Evolutionary conservation across 2,329 filamentous ascomycete species (phyloP).

Genomic region (Amylocarpus encephaloides): DNA sequence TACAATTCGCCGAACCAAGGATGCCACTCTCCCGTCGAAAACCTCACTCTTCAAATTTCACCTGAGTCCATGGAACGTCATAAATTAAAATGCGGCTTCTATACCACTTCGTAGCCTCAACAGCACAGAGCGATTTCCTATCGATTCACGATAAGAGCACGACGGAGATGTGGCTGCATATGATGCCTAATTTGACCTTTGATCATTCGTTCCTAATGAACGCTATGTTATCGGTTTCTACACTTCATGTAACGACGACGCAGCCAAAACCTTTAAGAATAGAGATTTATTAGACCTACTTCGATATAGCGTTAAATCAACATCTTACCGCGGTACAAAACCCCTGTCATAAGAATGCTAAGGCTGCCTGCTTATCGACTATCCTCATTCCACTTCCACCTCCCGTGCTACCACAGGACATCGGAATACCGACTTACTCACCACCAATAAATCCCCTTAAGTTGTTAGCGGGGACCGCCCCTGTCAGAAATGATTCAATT

Average conservation of each 20-base stretch:
- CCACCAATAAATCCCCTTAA: slow-evolving; percentile 10
- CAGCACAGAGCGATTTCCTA: slow-evolving; percentile 4
- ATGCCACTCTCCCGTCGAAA: too few species aligned
- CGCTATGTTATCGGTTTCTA: slow-evolving; percentile 6
- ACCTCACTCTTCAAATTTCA: too few species aligned
- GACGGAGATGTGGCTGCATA: slow-evolving; percentile 4
- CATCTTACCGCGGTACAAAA: slow-evolving; percentile 6
- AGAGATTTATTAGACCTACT: slow-evolving; percentile 8
- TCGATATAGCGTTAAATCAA: slow-evolving; percentile 5
- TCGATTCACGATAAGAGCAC: slow-evolving; percentile 4
- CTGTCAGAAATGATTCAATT: too few species aligned
- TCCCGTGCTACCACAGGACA: slow-evolving; percentile 4
- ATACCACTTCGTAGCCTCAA: slow-evolving; percentile 13
- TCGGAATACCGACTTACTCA: slow-evolving; percentile 3
- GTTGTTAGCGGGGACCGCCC: slow-evolving; percentile 2
- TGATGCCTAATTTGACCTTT: slow-evolving; percentile 5
- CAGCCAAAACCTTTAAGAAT: slow-evolving; percentile 4
- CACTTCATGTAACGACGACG: slow-evolving; percentile 6
- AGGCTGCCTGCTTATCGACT: slow-evolving; percentile 6
- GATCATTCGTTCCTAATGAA: slow-evolving; percentile 6
- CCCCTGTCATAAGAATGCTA: slow-evolving; percentile 1
- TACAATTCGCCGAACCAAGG: too few species aligned
- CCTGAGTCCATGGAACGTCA: too few species aligned
- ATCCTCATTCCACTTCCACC: slow-evolving; percentile 5
- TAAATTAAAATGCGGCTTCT: slow-evolving; percentile 23